Conservation (phyloP, 2,329 filamentous ascomycete genomes). For the Colletotrichum gigasporum region DNA sequence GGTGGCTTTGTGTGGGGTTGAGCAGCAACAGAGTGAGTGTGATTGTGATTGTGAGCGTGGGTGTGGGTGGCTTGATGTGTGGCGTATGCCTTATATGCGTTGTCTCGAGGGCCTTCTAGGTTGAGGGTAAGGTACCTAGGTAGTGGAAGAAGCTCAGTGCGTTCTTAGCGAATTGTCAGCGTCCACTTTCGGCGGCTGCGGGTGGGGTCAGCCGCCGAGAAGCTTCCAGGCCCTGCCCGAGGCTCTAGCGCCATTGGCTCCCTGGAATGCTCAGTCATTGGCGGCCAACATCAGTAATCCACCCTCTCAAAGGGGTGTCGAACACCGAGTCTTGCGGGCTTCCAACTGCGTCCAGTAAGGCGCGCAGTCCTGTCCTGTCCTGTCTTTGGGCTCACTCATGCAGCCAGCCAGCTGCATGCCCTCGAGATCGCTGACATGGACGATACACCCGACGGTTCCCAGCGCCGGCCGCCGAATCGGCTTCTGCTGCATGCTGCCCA, state of each 20-base stretch:
- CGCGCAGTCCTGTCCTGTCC: no score
- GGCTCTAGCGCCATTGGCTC: not conserved
- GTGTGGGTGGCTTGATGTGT: no score
- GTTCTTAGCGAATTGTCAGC: constrained; percentile 5
- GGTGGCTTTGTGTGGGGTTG: not conserved
- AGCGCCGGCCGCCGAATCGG: constrained; percentile 11
- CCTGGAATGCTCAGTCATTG: not conserved
- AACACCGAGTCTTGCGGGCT: no score
- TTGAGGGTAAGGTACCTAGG: not conserved
- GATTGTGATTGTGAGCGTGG: no score
- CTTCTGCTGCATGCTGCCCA: constrained; percentile 18
- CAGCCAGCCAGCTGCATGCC: constrained; percentile 22
- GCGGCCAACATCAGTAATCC: not conserved
- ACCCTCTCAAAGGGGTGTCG: not conserved
- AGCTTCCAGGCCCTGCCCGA: constrained; percentile 18
- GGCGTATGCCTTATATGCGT: no score
- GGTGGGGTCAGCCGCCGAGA: constrained; percentile 6
- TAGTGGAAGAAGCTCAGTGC: not conserved
- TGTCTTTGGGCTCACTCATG: not conserved
- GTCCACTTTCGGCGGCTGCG: constrained; percentile 2
- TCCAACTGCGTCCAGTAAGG: no score
- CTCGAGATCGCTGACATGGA: constrained; percentile 13
- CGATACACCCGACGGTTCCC: no score
- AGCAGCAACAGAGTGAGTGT: no score
- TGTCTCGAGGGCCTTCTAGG: not conserved